These are phyloP conservation scores for Curvularia eragrostidis DNA, from an alignment of 2,329 filamentous ascomycete species.

Conservation along the genomic window DNA sequence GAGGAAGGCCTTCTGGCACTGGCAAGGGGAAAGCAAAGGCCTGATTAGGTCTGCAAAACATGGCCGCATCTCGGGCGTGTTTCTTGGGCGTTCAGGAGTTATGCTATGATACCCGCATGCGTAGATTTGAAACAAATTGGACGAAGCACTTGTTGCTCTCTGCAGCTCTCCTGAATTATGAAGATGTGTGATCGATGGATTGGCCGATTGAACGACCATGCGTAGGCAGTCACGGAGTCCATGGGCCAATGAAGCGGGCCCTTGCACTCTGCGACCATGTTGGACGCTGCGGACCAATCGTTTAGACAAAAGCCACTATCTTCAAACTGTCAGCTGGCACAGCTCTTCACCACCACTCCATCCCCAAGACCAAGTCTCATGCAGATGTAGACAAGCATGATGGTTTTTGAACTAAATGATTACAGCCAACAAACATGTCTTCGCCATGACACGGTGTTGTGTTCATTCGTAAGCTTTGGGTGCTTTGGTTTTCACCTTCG, in stretches of 20 bases:
- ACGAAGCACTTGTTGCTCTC: background rate
- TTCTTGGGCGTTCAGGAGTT: constrained; percentile 8
- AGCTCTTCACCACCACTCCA: constrained; percentile 9
- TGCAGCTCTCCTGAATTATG: background rate
- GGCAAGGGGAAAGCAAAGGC: constrained; percentile 34
- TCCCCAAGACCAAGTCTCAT: background rate
- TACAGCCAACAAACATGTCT: constrained; percentile 2
- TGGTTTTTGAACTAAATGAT: background rate
- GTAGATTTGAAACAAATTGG: background rate
- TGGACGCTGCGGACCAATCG: constrained; percentile 13
- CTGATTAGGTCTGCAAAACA: constrained; percentile 1
- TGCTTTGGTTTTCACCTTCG: constrained; percentile 3
- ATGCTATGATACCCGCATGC: constrained; percentile 18
- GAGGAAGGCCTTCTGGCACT: constrained; percentile 31
- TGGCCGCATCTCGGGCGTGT: background rate
- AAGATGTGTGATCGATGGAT: background rate
- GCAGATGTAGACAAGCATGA: background rate
- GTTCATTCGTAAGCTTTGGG: background rate
- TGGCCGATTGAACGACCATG: background rate
- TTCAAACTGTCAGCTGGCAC: constrained; percentile 6
- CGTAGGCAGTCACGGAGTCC: background rate
- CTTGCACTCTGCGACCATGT: constrained; percentile 3
- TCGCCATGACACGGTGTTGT: constrained; percentile 1
- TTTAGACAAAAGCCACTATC: background rate
- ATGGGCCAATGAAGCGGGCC: background rate